Conservation (phyloP, 2,329 filamentous ascomycete genomes). For the Epichloe hybrida region DNA sequence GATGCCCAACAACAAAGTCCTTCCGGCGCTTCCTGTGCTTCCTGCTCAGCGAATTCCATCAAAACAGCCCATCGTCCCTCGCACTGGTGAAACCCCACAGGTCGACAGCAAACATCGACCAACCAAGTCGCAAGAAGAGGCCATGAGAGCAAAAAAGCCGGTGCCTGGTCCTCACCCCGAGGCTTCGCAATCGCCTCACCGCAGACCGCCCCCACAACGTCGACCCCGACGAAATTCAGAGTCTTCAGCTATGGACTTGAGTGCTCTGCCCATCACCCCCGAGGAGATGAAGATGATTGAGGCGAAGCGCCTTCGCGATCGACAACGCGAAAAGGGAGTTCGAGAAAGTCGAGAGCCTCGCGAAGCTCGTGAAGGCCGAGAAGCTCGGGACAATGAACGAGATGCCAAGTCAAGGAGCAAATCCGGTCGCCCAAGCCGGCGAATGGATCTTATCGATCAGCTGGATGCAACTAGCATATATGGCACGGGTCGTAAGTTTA, state of each 20-base stretch:
- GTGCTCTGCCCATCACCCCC: conserved; percentile 44
- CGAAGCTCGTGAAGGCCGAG: conserved; percentile 26
- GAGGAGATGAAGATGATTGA: conserved; percentile 31
- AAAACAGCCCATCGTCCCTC: conserved; percentile 12
- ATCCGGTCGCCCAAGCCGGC: conserved; percentile 32
- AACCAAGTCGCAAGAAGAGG: conserved; percentile 53
- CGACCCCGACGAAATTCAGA: conserved; percentile 65
- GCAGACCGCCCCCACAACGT: conserved; percentile 22
- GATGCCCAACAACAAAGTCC: conserved; percentile 16
- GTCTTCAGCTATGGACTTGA: conserved; percentile 52
- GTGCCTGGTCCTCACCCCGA: conserved; percentile 18
- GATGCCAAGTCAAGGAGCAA: conserved; percentile 32
- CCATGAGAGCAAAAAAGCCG: conserved; percentile 33
- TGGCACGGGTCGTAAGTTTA: conserved; percentile 66
- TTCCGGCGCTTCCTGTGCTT: conserved; percentile 20
- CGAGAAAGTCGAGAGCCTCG: conserved; percentile 8
- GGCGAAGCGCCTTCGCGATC: conserved; percentile 16
- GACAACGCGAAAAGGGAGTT: conserved; percentile 10
- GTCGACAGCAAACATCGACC: conserved; percentile 38
- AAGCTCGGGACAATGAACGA: conserved; percentile 26
- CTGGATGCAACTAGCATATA: conserved; percentile 94
- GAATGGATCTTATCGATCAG: conserved; percentile 87
- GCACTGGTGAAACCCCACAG: conserved; percentile 31
- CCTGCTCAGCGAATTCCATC: conserved; percentile 24
- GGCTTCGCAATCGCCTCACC: conserved; percentile 25